These are phyloP conservation scores for Colletotrichum zoysiae DNA, from an alignment of 2,329 filamentous ascomycete genomes.

Conservation along the genomic window DNA sequence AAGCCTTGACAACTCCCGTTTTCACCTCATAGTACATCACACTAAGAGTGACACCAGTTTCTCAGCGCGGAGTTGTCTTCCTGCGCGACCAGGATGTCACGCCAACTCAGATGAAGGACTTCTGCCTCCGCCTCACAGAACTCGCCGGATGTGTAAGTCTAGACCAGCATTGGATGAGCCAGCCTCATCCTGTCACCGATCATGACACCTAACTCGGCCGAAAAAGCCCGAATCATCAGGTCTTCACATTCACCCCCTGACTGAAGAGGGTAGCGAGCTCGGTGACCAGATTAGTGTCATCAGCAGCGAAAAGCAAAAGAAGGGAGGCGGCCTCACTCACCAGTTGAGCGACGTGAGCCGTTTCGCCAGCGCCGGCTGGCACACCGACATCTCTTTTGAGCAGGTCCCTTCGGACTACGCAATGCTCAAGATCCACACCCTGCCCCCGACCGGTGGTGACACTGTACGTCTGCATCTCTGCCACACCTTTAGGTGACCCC, in stretches of 20 bases:
- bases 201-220: conserved; percentile 20
- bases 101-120: conserved; percentile 53
- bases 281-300: conserved; percentile 70
- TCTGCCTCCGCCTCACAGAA: conserved; percentile 52
- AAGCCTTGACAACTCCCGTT: not conserved
- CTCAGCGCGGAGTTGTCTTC: conserved; percentile 55
- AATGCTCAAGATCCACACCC: conserved; percentile 59
- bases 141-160: conserved; percentile 47
- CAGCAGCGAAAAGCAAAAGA: conserved; percentile 67
- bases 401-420: conserved; percentile 60
- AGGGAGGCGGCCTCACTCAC: conserved; percentile 64
- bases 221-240: conserved; percentile 59
- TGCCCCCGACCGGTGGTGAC: conserved; percentile 59
- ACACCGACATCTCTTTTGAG: conserved; percentile 58
- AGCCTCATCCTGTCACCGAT: not conserved
- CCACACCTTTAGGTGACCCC: not conserved
- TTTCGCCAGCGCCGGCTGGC: conserved; percentile 55
- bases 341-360: conserved; percentile 63
- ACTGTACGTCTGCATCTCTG: conserved; percentile 44
- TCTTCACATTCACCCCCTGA: conserved; percentile 67
- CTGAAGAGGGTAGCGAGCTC: conserved; percentile 64
- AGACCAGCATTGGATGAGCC: not conserved
- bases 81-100: conserved; percentile 53
- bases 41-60: conserved; percentile 44
- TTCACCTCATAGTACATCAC: not conserved